Conservation (phyloP, 148 eudicot species). For the Tetragonia tetragonoides region DNA sequence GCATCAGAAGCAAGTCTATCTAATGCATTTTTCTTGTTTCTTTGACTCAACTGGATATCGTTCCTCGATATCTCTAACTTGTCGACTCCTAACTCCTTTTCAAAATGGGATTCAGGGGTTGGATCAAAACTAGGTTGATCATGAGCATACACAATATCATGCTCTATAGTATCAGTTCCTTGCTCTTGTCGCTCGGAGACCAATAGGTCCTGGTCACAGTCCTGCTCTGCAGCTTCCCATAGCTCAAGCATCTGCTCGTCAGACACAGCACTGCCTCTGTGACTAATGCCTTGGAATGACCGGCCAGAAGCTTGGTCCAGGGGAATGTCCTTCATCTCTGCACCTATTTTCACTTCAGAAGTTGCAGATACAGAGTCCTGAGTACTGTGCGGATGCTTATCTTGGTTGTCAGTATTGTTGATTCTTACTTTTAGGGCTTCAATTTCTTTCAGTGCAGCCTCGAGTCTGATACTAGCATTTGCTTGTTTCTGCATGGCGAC, state of each 20-base stretch:
- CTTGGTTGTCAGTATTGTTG: conserved; percentile 23
- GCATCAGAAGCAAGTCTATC: conserved; percentile 70
- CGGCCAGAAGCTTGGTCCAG: conserved; percentile 67
- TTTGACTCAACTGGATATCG: conserved; percentile 27
- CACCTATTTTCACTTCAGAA: conserved; percentile 41
- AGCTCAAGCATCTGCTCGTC: conserved; percentile 80
- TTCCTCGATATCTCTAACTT: conserved; percentile 43
- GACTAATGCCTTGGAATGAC: conserved; percentile 33
- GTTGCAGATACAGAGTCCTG: conserved; percentile 37
- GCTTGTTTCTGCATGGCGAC: conserved; percentile 30
- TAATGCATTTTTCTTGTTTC: conserved; percentile 43
- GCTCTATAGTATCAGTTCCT: conserved; percentile 28
- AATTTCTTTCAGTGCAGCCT: conserved; percentile 43
- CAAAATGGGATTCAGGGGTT: conserved; percentile 47
- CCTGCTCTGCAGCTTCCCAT: conserved; percentile 69
- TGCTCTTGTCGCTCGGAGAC: conserved; percentile 32
- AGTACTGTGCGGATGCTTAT: conserved; percentile 22
- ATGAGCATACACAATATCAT: conserved; percentile 30
- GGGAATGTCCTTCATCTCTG: conserved; percentile 82
- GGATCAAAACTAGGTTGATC: conserved; percentile 31
- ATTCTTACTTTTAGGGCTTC: conserved; percentile 40
- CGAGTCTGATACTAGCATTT: conserved; percentile 32
- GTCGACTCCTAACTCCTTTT: conserved; percentile 74
- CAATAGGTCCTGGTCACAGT: conserved; percentile 24
- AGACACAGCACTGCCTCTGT: conserved; percentile 41